Conservation (phyloP, 257 asterid species). For the Solanum raphanifolium region DNA sequence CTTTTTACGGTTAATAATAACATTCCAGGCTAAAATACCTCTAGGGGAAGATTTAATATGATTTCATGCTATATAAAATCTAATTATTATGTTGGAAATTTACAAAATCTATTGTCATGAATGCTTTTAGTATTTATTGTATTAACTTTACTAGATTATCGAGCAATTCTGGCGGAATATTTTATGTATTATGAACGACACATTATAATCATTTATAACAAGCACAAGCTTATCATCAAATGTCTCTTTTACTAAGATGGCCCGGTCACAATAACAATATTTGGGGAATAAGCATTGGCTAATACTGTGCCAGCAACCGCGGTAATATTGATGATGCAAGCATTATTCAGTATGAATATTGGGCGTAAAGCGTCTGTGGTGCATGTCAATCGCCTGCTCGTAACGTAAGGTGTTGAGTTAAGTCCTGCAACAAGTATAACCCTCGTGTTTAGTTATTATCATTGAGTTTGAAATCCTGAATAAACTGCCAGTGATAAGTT, state of each 20-base stretch:
- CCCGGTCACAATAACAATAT: no score
- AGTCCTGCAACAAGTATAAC: no score
- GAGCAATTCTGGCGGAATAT: not conserved
- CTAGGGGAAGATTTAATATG: not conserved
- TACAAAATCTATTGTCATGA: not conserved
- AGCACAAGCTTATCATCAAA: no score
- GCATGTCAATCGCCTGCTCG: accelerated
- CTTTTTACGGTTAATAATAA: no score
- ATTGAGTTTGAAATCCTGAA: not conserved
- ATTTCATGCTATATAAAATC: not conserved
- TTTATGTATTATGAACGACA: not conserved
- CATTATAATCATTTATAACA: not conserved
- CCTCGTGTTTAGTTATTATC: not conserved
- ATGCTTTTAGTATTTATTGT: not conserved
- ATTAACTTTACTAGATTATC: not conserved
- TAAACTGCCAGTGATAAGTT: not conserved
- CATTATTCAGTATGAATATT: not conserved
- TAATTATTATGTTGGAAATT: not conserved
- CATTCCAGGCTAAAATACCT: no score
- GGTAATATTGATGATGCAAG: no score
- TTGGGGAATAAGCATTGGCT: not conserved
- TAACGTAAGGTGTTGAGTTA: not conserved
- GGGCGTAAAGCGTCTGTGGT: not conserved
- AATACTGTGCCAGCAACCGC: not conserved
- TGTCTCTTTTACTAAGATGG: no score